Evolutionary conservation across 352 stramenopile species (phyloP).

Genomic region (Globisporangium radiosum): DNA sequence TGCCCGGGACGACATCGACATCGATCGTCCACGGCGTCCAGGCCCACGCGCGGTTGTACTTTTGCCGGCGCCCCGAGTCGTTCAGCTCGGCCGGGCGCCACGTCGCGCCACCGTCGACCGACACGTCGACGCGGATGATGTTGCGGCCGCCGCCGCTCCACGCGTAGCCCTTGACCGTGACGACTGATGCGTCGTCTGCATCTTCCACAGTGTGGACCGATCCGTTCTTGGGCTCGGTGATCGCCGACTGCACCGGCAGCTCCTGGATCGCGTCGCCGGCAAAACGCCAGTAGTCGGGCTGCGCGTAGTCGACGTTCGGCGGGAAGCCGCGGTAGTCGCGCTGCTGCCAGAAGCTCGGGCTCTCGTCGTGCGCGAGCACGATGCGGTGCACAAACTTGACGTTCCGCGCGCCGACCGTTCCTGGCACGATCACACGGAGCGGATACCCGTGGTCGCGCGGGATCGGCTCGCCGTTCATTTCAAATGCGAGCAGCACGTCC

Average conservation of each 20-base stretch:
- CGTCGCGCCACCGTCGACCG: slow-evolving; percentile 89
- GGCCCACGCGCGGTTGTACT: slow-evolving; percentile 89
- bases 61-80: slow-evolving; percentile 78
- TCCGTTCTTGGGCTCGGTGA: slow-evolving; percentile 79
- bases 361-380: slow-evolving; percentile 70
- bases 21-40: slow-evolving; percentile 96
- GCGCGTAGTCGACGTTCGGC: slow-evolving; percentile 82
- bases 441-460: slow-evolving; percentile 96
- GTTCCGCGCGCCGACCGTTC: slow-evolving; percentile 91
- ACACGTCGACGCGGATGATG: slow-evolving; percentile 96
- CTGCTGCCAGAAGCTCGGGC: slow-evolving; percentile 89
- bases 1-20: slow-evolving; percentile 81
- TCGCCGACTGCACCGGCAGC: slow-evolving; percentile 87
- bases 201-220: slow-evolving; percentile 40
- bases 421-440: slow-evolving; percentile 94
- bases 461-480: slow-evolving; percentile 96
- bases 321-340: slow-evolving; percentile 90
- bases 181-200: slow-evolving; percentile 48
- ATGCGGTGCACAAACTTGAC: slow-evolving; percentile 97
- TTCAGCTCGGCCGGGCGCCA: slow-evolving; percentile 89
- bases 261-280: slow-evolving; percentile 88
- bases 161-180: slow-evolving; percentile 92
- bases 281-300: slow-evolving; percentile 80
- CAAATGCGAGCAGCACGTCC: slow-evolving; percentile 97
- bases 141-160: slow-evolving; percentile 93